These are phyloP conservation scores for Phyllosticta citriasiana DNA, from an alignment of 2,329 filamentous ascomycete genomes.

Conservation along the genomic window DNA sequence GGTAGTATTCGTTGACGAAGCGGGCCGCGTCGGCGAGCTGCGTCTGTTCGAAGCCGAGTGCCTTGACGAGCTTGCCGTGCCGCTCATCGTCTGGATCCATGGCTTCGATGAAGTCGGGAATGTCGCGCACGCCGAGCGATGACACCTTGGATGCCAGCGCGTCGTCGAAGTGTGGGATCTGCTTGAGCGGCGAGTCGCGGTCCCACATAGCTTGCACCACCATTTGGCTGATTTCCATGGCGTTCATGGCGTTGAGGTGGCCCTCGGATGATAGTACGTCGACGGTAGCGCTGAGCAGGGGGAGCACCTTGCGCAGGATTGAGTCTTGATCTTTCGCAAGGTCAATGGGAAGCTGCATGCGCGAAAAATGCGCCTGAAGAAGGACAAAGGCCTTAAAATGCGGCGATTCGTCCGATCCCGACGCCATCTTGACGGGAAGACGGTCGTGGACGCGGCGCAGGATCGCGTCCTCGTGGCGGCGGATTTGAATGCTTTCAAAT, in stretches of 20 bases:
- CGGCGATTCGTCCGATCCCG: conserved; percentile 79
- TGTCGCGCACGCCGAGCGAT: conserved; percentile 75
- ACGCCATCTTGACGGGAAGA: conserved; percentile 87
- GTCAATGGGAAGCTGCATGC: conserved; percentile 93
- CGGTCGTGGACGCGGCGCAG: conserved; percentile 89
- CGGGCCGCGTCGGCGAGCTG: conserved; percentile 83
- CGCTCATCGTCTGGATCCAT: conserved; percentile 82
- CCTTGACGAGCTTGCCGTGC: conserved; percentile 72
- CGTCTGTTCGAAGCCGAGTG: conserved; percentile 65
- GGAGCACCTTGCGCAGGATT: conserved; percentile 74
- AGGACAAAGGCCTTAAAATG: conserved; percentile 99
- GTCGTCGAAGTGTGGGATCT: conserved; percentile 88
- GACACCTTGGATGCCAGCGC: conserved; percentile 76
- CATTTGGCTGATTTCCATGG: conserved; percentile 99
- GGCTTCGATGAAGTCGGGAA: conserved; percentile 96
- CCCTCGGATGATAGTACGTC: conserved; percentile 94
- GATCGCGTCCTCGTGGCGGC: conserved; percentile 80
- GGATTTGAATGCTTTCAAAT: conserved; percentile 89
- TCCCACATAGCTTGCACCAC: conserved; percentile 99
- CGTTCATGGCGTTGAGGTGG: conserved; percentile 92
- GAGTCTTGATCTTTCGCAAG: conserved; percentile 91
- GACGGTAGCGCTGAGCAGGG: conserved; percentile 81
- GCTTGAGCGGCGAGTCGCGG: conserved; percentile 89
- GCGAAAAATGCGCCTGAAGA: conserved; percentile 91
- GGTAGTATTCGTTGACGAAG: conserved; percentile 95